Conservation (phyloP, 306 rosid species). For the Acacia melanoxylon region DNA sequence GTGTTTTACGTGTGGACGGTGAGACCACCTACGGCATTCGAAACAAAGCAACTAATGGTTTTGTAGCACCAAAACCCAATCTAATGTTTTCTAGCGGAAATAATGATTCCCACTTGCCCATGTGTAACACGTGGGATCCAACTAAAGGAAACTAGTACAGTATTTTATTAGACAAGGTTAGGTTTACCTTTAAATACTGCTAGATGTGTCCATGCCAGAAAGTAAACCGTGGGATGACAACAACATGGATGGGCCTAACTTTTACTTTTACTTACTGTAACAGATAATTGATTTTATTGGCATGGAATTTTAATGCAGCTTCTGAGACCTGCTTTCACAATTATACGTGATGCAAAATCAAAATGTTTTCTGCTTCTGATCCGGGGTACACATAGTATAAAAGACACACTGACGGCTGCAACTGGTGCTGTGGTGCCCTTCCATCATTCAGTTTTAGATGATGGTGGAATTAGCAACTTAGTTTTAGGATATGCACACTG, state of each 20-base stretch:
- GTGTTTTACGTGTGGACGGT: not conserved
- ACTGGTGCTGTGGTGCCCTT: conserved; percentile 86
- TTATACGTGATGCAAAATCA: conserved; percentile 54
- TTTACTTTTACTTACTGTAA: not conserved
- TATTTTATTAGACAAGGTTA: not conserved
- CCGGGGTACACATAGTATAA: conserved; percentile 88
- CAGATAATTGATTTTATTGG: conserved; percentile 26
- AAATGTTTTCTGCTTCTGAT: conserved; percentile 79
- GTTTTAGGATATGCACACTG: conserved; percentile 86
- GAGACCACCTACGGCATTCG: not conserved
- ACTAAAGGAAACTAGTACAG: not conserved
- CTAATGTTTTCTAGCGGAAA: not conserved
- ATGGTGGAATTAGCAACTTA: conserved; percentile 72
- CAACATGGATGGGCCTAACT: not conserved
- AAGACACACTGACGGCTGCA: conserved; percentile 83
- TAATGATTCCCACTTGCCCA: not conserved
- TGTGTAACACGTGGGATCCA: not conserved
- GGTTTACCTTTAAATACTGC: not conserved
- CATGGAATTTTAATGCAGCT: conserved; percentile 55
- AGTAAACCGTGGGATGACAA: not conserved
- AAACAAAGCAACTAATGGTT: not conserved
- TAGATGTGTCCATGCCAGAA: not conserved
- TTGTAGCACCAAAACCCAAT: not conserved
- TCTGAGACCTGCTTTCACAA: conserved; percentile 83
- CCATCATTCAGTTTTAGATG: conserved; percentile 75